A percentile compares a stretch with the other conserved stretches of the same genome.
Evolutionary conservation across 768 basidiomycete genomes (phyloP).

Genomic region (Trametes cinnabarina): DNA sequence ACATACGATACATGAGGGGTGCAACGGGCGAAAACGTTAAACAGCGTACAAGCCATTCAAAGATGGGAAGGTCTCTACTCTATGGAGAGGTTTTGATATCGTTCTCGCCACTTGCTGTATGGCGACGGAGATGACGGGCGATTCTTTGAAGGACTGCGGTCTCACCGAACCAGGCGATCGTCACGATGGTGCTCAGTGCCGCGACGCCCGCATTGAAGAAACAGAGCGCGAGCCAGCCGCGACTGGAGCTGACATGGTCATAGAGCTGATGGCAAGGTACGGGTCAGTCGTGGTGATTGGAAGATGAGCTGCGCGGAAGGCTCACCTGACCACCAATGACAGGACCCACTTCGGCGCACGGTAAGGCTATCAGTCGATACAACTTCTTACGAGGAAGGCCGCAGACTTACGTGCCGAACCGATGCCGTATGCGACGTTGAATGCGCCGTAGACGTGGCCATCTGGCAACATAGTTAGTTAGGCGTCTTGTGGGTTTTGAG

Average conservation of each 20-base stretch:
- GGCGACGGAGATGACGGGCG: neutral
- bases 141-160: slow-evolving; percentile 9
- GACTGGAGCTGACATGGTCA: slow-evolving; percentile 38
- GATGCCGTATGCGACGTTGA: slow-evolving; percentile 68
- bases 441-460: slow-evolving; percentile 72
- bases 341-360: slow-evolving; percentile 58
- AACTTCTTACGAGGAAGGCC: neutral
- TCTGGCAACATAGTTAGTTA: slow-evolving; percentile 40
- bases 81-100: neutral
- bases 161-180: slow-evolving; percentile 49
- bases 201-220: slow-evolving; percentile 46
- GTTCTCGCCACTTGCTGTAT: neutral
- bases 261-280: slow-evolving; percentile 61
- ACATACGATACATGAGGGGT: too few relatives aligned
- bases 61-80: too few relatives aligned
- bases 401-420: slow-evolving; percentile 53
- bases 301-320: neutral
- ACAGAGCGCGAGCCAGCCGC: slow-evolving; percentile 63
- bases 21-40: too few relatives aligned
- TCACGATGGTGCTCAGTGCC: slow-evolving; percentile 36
- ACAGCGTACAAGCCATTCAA: too few relatives aligned
- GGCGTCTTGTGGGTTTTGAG: neutral
- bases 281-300: neutral
- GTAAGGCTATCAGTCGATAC: neutral
- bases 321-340: slow-evolving; percentile 64